phyloP scores from a whole-genome alignment of 2,329 filamentous ascomycete species.

The Cordyceps cicadae region DNA sequence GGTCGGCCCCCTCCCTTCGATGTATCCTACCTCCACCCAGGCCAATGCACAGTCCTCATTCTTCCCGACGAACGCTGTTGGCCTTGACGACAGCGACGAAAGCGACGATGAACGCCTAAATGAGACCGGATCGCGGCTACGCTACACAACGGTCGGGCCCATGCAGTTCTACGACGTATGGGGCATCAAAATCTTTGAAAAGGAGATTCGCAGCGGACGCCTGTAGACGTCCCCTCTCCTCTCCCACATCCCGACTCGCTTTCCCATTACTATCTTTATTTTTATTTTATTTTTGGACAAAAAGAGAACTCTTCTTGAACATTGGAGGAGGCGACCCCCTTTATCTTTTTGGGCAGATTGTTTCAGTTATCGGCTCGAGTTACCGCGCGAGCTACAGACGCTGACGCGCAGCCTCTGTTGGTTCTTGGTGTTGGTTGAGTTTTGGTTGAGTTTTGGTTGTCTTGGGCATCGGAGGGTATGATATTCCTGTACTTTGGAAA shows the following conservation, averaged over 20 bases:
- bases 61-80: constrained; percentile 21
- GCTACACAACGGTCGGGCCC: constrained; percentile 29
- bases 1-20: neutral
- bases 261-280: neutral
- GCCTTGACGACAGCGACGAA: constrained; percentile 24
- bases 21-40: constrained; percentile 3
- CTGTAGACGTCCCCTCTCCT: constrained; percentile 16
- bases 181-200: constrained; percentile 50
- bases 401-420: neutral
- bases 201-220: constrained; percentile 39
- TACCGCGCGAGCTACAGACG: neutral
- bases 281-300: too few relatives aligned
- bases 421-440: neutral
- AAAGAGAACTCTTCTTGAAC: too few relatives aligned
- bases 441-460: neutral
- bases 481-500: neutral
- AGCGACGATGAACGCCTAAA: constrained; percentile 27
- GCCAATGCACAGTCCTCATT: constrained; percentile 19
- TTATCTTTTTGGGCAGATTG: neutral
- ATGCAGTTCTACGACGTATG: constrained; percentile 32
- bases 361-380: neutral
- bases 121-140: constrained; percentile 25
- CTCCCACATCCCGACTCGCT: neutral
- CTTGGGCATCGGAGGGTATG: neutral
- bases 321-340: neutral